Evolutionary conservation across 768 basidiomycete genomes (phyloP), one percentile per base, ranked within the genome.

Genomic region (Leccinum subgranulosum): DNA sequence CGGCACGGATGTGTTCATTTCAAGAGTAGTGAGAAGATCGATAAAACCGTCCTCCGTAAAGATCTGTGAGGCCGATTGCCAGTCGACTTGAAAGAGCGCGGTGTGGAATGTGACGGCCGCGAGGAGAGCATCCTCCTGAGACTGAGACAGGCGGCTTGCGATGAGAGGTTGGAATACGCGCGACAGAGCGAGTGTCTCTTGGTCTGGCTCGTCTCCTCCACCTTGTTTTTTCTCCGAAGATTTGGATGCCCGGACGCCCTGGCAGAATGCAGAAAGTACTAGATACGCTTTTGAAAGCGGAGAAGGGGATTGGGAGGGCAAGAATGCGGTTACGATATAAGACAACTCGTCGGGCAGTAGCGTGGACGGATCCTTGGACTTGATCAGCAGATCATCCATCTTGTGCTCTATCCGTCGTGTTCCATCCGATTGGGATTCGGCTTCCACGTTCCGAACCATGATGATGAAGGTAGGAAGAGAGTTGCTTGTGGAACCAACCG

Each of bases 1-100:
- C 15, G 75, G 59, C 2, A 75, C 63, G 3, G 80, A 77, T 2
- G 83, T 76, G 47, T 75, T 76, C n/a, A 90, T 72, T 59, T 95
- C 92, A 25, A 87, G 79, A 14, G 80, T 79, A 66, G 84, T 77
- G 52, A 93, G 72, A 47, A 80, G 79, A 39, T 88, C 84, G 31
- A 86, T 63, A 15, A 87, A 69, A 4, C 84, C 86, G 58, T 90
- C 86, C 51, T 79, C 76, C 36, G 75, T 71, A 56, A 94, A 84
- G 53, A 95, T 83, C 23, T 77, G 63, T 10, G 85, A 76, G 10
- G 90, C 92, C 1, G 84, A 75, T 52, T 79, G 74, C 72, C 84
- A 81, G 62, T 92, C 90, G n/a, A 93, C 84, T 68, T 93, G 90
- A 66, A 93, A 92, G 19, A 95, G 75, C 1, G 90, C 90, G n/a